Base-by-base conservation (phyloP, 306 rosid genomes). In the Prunus salicina region DNA sequence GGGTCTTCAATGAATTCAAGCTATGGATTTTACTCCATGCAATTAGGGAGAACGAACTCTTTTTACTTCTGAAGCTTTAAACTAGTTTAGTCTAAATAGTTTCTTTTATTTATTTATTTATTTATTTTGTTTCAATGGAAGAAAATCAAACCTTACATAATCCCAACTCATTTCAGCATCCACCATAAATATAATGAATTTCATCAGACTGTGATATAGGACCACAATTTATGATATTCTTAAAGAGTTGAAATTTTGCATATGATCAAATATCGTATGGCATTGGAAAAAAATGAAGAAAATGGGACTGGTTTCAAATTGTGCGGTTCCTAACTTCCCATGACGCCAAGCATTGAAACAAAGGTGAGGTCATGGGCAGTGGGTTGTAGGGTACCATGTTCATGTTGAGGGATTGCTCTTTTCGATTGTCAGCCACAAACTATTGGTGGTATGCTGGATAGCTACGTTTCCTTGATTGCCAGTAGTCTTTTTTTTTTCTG, bases 401-500 rank as follows among this genome's bases (percentile, higher is more conserved):
- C 52, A 49, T 13, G 52, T 15, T 50, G 30, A 68, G 58, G 53
- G 9, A 41, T 45, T 56, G 67, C 41, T 45, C 15, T 53, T 49
- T 65, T 30, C 62, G 64, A 79, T 65, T 61, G 53, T 65, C 74
- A 73, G 32, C 69, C 78, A 46, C 78, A 27, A 32, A 46, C 28
- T 8, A 34, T 61, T 53, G 50, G 30, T 55, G 0, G 9, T 27
- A 16, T 24, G 49, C 61, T 46, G 67, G 67, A 55, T 45, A 14
- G 60, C 27, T 27, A 27, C 34, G 43, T 50, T 70, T 69, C 71
- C 18, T 73, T 32, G 34, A 58, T 24, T 46, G 45, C 50, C 70
- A 28, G 6, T 55, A 20, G 6, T 10, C 32, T 12, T 18, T 6
- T 27, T 12, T n/a, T 32, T n/a, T 71, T 9, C 0, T 45, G 0